These are phyloP conservation scores for Coemansia sp. DNA, from an alignment of 192 early-diverging fungal species.

Conservation along the genomic window DNA sequence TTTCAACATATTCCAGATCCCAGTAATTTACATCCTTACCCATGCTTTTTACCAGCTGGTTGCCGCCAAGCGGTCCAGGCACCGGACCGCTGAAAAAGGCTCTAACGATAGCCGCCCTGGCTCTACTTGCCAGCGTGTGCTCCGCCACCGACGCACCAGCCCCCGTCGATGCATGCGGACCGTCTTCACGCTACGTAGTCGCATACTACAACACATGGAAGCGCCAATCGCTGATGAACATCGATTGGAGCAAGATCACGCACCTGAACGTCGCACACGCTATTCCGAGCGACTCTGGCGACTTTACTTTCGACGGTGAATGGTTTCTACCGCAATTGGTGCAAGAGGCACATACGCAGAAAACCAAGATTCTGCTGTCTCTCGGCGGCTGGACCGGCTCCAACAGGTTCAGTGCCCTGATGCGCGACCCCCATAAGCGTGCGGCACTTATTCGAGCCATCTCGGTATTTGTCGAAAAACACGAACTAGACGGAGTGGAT, in stretches of 20 bases:
- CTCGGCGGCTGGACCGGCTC: conserved; percentile 81
- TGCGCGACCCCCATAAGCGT: conserved; percentile 53
- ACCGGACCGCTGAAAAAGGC: too few relatives aligned
- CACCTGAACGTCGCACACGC: conserved; percentile 57
- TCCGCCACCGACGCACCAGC: background rate
- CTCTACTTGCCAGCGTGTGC: background rate
- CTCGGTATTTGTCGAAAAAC: conserved; percentile 55
- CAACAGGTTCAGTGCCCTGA: conserved; percentile 62
- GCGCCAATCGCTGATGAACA: conserved; percentile 49
- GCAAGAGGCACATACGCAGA: conserved; percentile 41
- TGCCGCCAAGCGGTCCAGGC: too few relatives aligned
- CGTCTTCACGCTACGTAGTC: conserved; percentile 51
- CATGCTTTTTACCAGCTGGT: background rate
- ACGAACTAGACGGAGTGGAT: conserved; percentile 67
- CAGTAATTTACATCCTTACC: too few relatives aligned
- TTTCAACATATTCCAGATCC: too few relatives aligned
- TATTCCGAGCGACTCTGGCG: conserved; percentile 48
- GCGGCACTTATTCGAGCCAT: conserved; percentile 63
- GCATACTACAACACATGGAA: conserved; percentile 54
- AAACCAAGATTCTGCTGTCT: conserved; percentile 61
- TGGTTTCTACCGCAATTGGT: conserved; percentile 59
- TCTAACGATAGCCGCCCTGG: background rate
- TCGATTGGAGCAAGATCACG: conserved; percentile 45
- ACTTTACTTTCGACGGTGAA: conserved; percentile 56
- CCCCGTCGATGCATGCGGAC: conserved; percentile 18